Evolutionary conservation across 2,329 filamentous ascomycete genomes (phyloP).

Genomic region (Gaeumannomyces sp.): DNA sequence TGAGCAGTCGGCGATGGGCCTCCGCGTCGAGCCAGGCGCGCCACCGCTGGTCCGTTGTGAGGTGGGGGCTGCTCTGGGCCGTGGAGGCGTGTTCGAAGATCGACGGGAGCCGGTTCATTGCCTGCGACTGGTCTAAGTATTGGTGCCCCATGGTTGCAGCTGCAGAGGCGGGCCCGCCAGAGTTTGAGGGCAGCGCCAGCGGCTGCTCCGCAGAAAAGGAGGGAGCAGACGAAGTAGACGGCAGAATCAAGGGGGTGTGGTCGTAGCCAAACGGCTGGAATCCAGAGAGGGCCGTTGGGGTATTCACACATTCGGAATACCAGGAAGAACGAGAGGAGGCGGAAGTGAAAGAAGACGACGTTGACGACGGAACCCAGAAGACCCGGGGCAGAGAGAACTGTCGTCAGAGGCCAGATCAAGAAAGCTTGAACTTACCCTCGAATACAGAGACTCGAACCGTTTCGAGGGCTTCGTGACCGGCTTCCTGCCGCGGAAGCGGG

Average conservation of each 20-base stretch:
- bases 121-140: slow-evolving; percentile 27
- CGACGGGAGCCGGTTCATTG: slow-evolving; percentile 20
- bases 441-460: slow-evolving; percentile 44
- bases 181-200: neutral
- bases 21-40: slow-evolving; percentile 46
- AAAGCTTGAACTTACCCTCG: slow-evolving; percentile 43
- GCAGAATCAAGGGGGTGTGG: slow-evolving; percentile 3
- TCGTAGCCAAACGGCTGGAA: neutral
- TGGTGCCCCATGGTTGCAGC: slow-evolving; percentile 15
- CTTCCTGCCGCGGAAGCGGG: slow-evolving; percentile 48
- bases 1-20: slow-evolving; percentile 45
- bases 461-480: slow-evolving; percentile 40
- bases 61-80: slow-evolving; percentile 18
- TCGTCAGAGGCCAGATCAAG: slow-evolving; percentile 26
- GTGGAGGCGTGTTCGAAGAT: slow-evolving; percentile 18
- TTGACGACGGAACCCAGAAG: slow-evolving; percentile 16
- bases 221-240: slow-evolving; percentile 16
- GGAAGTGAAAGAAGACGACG: slow-evolving; percentile 18
- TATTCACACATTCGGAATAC: slow-evolving; percentile 6
- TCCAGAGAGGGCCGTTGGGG: slow-evolving; percentile 6
- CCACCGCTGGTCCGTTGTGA: slow-evolving; percentile 36
- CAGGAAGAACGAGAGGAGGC: slow-evolving; percentile 17
- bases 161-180: slow-evolving; percentile 2
- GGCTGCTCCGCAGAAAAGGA: slow-evolving; percentile 13
- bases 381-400: slow-evolving; percentile 25